Evolutionary conservation across 345 rosid species (phyloP).

Genomic region (Triadica sebifera): DNA sequence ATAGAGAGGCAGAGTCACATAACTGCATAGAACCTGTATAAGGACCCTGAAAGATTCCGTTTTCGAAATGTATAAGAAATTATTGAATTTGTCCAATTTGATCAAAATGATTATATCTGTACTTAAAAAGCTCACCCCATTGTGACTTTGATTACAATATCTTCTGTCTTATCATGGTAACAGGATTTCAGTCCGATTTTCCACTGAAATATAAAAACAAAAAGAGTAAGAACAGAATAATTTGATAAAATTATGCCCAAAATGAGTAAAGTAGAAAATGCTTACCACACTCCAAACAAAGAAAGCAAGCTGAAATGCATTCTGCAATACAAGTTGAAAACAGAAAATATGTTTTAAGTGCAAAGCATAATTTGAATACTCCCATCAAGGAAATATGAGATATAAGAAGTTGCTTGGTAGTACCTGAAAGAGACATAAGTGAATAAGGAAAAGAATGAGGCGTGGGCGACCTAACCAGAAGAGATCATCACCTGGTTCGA

Average conservation of each 20-base stretch:
- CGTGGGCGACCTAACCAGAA: constrained; percentile 96
- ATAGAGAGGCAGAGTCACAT: constrained; percentile 92
- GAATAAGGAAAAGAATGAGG: constrained; percentile 78
- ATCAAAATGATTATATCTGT: background rate
- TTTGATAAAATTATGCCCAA: background rate
- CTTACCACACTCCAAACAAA: constrained; percentile 74
- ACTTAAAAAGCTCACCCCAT: constrained; percentile 61
- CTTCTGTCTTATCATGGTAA: constrained; percentile 50
- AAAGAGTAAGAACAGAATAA: background rate
- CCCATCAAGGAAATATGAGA: background rate
- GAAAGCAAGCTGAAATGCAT: constrained; percentile 88
- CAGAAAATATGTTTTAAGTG: background rate
- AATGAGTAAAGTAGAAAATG: constrained; percentile 8
- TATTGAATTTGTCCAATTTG: background rate
- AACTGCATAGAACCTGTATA: constrained; percentile 83
- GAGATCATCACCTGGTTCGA: constrained; percentile 83
- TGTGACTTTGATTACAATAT: constrained; percentile 58
- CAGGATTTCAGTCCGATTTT: constrained; percentile 49
- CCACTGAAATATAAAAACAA: constrained; percentile 45
- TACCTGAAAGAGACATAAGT: constrained; percentile 91
- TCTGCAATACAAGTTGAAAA: constrained; percentile 38
- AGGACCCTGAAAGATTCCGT: constrained; percentile 49
- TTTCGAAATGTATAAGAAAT: constrained; percentile 14
- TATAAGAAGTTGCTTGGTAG: background rate
- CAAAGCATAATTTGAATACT: background rate